These are phyloP conservation scores for Chlamydomonas sp. DNA, from an alignment of 139 green algal species.

Conservation along the genomic window DNA sequence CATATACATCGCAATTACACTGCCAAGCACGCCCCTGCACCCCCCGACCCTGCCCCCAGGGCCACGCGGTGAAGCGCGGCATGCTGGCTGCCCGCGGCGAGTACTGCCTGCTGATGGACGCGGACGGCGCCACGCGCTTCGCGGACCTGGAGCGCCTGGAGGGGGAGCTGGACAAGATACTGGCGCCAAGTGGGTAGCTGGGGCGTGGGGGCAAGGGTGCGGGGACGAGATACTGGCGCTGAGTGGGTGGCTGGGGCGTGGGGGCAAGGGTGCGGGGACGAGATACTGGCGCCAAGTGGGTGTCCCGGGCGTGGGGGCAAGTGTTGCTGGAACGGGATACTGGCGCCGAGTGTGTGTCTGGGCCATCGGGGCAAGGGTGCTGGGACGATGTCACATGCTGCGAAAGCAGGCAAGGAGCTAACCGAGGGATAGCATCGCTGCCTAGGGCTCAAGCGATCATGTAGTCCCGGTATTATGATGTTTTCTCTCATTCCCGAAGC, in stretches of 20 bases:
- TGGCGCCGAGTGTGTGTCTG: too few species aligned
- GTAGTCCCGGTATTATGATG: too few species aligned
- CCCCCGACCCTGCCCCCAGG: constrained; percentile 36
- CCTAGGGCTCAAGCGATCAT: too few species aligned
- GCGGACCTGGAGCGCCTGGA: constrained; percentile 89
- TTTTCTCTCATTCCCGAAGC: too few species aligned
- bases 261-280: neutral
- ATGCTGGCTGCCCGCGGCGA: constrained; percentile 79
- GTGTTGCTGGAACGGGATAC: neutral
- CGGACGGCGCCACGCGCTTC: constrained; percentile 85
- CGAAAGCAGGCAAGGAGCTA: too few species aligned
- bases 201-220: neutral
- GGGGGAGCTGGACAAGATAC: constrained; percentile 52
- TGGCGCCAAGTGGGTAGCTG: neutral
- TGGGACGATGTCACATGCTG: too few species aligned
- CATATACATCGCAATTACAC: neutral
- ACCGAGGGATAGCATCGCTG: too few species aligned
- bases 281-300: too few species aligned
- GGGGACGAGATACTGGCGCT: neutral
- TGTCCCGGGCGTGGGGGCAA: neutral
- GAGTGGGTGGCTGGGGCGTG: neutral
- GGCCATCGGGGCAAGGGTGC: too few species aligned
- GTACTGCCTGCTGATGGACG: constrained; percentile 90
- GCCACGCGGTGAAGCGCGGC: constrained; percentile 76
- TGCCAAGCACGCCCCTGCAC: too few species aligned